Evolutionary conservation across 805 yeast species (phyloP).

Genomic region (Blastobotrys chiropterorum): DNA sequence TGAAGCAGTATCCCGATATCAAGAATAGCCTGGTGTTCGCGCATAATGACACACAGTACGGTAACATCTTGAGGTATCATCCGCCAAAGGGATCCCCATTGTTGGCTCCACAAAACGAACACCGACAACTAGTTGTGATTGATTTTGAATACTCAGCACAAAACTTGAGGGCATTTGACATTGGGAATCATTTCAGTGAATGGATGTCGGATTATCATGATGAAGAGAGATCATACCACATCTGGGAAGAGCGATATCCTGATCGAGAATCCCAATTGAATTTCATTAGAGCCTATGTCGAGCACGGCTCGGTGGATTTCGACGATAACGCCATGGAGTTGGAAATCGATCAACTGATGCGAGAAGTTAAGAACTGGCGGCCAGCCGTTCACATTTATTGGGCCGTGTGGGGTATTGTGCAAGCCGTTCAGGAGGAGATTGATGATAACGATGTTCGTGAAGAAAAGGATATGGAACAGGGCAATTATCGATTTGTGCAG

Average conservation of each 20-base stretch:
- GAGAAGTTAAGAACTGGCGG: constrained; percentile 72
- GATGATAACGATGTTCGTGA: constrained; percentile 36
- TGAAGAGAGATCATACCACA: constrained; percentile 46
- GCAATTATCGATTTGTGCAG: constrained; percentile 31
- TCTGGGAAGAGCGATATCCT: constrained; percentile 61
- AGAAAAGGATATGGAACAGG: constrained; percentile 33
- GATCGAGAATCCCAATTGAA: constrained; percentile 58
- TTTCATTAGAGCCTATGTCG: constrained; percentile 71
- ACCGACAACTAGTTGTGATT: constrained; percentile 78
- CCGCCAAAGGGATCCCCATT: constrained; percentile 48
- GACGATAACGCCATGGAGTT: constrained; percentile 32
- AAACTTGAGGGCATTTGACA: constrained; percentile 81
- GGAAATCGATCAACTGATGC: constrained; percentile 44
- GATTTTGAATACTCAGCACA: constrained; percentile 96
- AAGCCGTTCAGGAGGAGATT: constrained; percentile 39
- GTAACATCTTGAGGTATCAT: constrained; percentile 67
- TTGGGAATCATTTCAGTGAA: constrained; percentile 89
- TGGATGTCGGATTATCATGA: constrained; percentile 95
- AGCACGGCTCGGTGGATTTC: constrained; percentile 34
- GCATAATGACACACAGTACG: constrained; percentile 96
- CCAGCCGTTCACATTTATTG: constrained; percentile 73
- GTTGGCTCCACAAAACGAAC: constrained; percentile 43
- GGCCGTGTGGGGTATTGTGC: constrained; percentile 90
- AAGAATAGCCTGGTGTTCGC: constrained; percentile 64
- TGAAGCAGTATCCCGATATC: constrained; percentile 38